These are phyloP conservation scores for Yamadazyma insecticola DNA, from an alignment of 805 yeast genomes.

Conservation along the genomic window DNA sequence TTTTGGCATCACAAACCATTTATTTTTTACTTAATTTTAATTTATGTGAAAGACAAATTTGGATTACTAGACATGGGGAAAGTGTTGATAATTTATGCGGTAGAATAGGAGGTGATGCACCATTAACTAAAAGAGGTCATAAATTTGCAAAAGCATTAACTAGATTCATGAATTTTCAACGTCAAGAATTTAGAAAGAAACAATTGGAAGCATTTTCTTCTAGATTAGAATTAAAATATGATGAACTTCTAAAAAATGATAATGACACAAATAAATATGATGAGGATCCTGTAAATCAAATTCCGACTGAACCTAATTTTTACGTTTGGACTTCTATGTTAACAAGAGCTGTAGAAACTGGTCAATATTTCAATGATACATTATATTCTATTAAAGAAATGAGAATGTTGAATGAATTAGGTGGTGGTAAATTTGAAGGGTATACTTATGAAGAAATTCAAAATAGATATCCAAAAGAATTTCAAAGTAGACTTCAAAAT, in stretches of 20 bases:
- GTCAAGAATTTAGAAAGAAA: conserved; percentile 58
- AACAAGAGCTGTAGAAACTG: conserved; percentile 72
- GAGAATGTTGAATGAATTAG: conserved; percentile 90
- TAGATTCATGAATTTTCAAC: conserved; percentile 67
- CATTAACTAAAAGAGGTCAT: conserved; percentile 71
- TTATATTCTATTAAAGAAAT: conserved; percentile 76
- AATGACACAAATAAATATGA: conserved; percentile 12
- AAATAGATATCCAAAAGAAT: conserved; percentile 68
- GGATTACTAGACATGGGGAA: conserved; percentile 96
- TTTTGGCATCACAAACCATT: conserved; percentile 87
- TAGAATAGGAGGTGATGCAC: conserved; percentile 87
- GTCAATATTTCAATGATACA: conserved; percentile 68
- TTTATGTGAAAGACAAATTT: conserved; percentile 81
- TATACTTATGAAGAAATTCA: conserved; percentile 88
- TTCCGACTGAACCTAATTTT: conserved; percentile 63
- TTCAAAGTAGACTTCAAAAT: conserved; percentile 65
- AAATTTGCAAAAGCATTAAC: conserved; percentile 71
- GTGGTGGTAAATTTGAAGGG: conserved; percentile 91
- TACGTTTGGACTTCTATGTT: conserved; percentile 94
- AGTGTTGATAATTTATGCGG: conserved; percentile 81
- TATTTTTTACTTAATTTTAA: conserved; percentile 88
- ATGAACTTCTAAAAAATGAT: conserved; percentile 21
- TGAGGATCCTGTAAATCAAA: conserved; percentile 11
- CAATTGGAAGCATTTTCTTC: conserved; percentile 53
- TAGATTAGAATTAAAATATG: conserved; percentile 41